A percentile compares a stretch with the other conserved stretches of the same genome.
phyloP scores from a whole-genome alignment of 2,329 filamentous ascomycete genomes.

The Aurifilum marmelostoma region DNA sequence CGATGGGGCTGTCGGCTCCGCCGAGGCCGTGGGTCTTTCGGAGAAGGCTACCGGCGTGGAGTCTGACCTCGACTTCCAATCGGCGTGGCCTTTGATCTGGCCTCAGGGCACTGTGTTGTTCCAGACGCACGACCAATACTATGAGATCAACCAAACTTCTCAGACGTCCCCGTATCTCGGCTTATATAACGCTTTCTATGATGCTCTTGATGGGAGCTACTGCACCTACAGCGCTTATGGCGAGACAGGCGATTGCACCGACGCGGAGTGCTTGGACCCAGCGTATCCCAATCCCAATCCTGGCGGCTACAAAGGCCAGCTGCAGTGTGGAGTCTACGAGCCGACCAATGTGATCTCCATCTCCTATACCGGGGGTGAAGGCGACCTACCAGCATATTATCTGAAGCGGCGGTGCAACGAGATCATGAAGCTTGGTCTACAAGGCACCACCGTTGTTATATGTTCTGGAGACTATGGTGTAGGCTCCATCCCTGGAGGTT shows the following conservation, averaged over 20 bases:
- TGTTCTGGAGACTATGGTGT: conserved; percentile 47
- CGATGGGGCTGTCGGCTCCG: conserved; percentile 34
- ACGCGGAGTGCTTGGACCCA: conserved; percentile 49
- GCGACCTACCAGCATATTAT: conserved; percentile 50
- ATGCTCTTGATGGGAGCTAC: conserved; percentile 49
- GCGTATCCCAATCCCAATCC: conserved; percentile 49
- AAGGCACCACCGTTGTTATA: conserved; percentile 46
- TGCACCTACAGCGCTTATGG: conserved; percentile 50
- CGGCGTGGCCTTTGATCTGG: conserved; percentile 53
- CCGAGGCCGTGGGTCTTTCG: conserved; percentile 5
- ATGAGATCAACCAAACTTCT: conserved; percentile 33
- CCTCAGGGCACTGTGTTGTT: conserved; percentile 47
- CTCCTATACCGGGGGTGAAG: conserved; percentile 54
- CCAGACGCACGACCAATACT: conserved; percentile 38
- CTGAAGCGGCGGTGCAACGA: conserved; percentile 47
- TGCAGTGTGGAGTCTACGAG: conserved; percentile 41
- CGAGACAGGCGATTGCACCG: conserved; percentile 47
- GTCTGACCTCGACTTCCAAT: conserved; percentile 52
- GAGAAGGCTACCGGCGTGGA: conserved; percentile 36
- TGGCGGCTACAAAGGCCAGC: conserved; percentile 53
- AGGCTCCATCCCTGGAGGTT: conserved; percentile 38
- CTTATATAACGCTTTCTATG: conserved; percentile 47
- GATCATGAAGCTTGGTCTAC: conserved; percentile 51
- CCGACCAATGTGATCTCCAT: conserved; percentile 56
- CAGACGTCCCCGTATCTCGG: conserved; percentile 35